Percentiles rank a stretch among this genome's conserved stretches.
Conservation (phyloP, 78 protist species). For the Dictyostelium citrinum region DNA sequence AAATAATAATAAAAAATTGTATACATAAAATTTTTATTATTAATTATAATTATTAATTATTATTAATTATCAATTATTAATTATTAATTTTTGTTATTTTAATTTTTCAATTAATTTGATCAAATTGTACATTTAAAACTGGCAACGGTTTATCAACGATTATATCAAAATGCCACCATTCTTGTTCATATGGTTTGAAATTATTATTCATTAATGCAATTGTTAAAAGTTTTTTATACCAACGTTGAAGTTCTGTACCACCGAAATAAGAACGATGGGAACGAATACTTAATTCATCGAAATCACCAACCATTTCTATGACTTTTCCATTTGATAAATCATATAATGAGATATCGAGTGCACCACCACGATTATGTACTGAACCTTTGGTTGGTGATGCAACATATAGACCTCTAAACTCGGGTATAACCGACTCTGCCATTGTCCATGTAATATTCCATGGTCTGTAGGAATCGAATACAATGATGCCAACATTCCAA, state of each 20-base stretch:
- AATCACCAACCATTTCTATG: slow-evolving; percentile 52
- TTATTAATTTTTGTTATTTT: not conserved
- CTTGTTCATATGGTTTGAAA: slow-evolving; percentile 20
- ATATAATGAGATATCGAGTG: slow-evolving; percentile 40
- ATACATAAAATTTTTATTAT: too few relatives aligned
- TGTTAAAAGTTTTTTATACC: slow-evolving; percentile 40
- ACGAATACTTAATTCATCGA: slow-evolving; percentile 45
- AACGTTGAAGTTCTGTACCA: slow-evolving; percentile 42
- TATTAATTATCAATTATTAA: not conserved
- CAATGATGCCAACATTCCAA: slow-evolving; percentile 30
- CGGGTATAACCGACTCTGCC: not conserved
- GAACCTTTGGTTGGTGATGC: slow-evolving; percentile 50
- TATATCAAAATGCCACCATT: slow-evolving; percentile 78
- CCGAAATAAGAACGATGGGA: slow-evolving; percentile 61
- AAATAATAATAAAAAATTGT: not conserved
- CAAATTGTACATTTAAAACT: slow-evolving; percentile 48
- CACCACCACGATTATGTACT: slow-evolving; percentile 70
- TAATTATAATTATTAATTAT: not conserved
- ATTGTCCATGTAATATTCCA: slow-evolving; percentile 65
- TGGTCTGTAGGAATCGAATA: slow-evolving; percentile 51
- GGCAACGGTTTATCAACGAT: not conserved
- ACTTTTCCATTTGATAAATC: not conserved
- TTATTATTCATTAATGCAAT: slow-evolving; percentile 32
- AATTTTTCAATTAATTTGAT: slow-evolving; percentile 4
- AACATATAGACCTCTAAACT: slow-evolving; percentile 43